phyloP scores from a whole-genome alignment of 805 yeast genomes.

The Vanderwaltozyma polyspora region DNA sequence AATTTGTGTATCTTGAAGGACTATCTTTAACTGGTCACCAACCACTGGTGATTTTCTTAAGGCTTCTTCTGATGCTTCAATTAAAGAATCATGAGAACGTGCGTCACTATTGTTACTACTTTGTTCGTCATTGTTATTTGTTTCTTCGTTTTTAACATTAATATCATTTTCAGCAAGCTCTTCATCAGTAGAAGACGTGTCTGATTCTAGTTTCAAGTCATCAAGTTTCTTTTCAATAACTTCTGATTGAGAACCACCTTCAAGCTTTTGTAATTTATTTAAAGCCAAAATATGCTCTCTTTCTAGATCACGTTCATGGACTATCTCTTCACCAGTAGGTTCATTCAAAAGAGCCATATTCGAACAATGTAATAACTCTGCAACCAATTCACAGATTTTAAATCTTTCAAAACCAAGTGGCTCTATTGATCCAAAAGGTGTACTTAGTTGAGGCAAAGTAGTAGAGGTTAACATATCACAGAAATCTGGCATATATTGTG shows the following conservation, averaged over 20 bases:
- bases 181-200: too few species aligned
- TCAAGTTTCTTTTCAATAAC: conserved; percentile 2
- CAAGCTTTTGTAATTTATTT: conserved; percentile 1
- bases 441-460: conserved; percentile 27
- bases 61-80: conserved; percentile 1
- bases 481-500: conserved; percentile 60
- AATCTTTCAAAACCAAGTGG: conserved; percentile 90
- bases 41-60: conserved; percentile 28
- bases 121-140: not conserved
- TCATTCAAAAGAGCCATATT: conserved; percentile 89
- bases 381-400: conserved; percentile 84
- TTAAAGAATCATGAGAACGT: not conserved
- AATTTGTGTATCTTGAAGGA: conserved; percentile 52
- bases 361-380: conserved; percentile 90
- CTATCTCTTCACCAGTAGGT: conserved; percentile 53
- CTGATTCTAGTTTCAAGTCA: conserved; percentile 3
- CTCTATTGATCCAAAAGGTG: conserved; percentile 46
- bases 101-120: conserved; percentile 1
- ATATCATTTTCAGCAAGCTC: conserved; percentile 3
- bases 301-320: conserved; percentile 58
- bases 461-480: conserved; percentile 43
- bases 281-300: conserved; percentile 29
- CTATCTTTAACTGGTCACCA: conserved; percentile 64
- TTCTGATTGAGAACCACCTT: conserved; percentile 1
- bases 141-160: not conserved